Conservation (phyloP, 1,284 basidiomycete genomes). For the Kwoniella shivajii region DNA sequence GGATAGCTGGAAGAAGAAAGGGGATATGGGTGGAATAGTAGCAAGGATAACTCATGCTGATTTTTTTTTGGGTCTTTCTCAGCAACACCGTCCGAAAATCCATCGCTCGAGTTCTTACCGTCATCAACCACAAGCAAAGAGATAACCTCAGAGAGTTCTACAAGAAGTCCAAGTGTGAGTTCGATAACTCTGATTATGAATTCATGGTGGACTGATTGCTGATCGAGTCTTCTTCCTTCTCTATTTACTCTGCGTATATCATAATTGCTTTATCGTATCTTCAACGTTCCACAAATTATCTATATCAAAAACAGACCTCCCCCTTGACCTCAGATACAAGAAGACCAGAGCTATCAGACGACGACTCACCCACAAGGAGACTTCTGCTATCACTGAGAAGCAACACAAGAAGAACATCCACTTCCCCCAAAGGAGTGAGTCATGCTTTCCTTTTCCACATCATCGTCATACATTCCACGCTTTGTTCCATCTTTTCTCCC, state of each 20-base stretch:
- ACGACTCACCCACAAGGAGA: constrained; percentile 87
- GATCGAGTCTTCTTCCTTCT: not conserved
- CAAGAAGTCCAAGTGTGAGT: constrained; percentile 75
- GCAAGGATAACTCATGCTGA: constrained; percentile 12
- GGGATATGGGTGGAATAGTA: not conserved
- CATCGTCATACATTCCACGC: not conserved
- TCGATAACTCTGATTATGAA: not conserved
- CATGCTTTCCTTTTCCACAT: not conserved
- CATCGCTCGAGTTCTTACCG: constrained; percentile 96
- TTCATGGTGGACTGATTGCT: not conserved
- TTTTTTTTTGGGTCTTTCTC: constrained; percentile 16
- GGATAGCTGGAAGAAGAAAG: not conserved
- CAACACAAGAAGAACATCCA: constrained; percentile 91
- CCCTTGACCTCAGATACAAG: constrained; percentile 97
- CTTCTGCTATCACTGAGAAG: constrained; percentile 79
- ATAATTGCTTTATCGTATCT: not conserved
- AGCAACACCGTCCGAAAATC: constrained; percentile 98
- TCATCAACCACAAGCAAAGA: constrained; percentile 97
- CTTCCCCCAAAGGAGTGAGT: constrained; percentile 67
- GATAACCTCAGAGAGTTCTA: constrained; percentile 97
- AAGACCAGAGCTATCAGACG: constrained; percentile 98
- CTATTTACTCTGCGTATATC: not conserved
- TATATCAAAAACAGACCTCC: constrained; percentile 60
- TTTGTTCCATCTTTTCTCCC: not conserved
- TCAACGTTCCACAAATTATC: not conserved